These are phyloP conservation scores for Aureobasidium mangrovei DNA, from an alignment of 2,329 filamentous ascomycete genomes.

Conservation along the genomic window DNA sequence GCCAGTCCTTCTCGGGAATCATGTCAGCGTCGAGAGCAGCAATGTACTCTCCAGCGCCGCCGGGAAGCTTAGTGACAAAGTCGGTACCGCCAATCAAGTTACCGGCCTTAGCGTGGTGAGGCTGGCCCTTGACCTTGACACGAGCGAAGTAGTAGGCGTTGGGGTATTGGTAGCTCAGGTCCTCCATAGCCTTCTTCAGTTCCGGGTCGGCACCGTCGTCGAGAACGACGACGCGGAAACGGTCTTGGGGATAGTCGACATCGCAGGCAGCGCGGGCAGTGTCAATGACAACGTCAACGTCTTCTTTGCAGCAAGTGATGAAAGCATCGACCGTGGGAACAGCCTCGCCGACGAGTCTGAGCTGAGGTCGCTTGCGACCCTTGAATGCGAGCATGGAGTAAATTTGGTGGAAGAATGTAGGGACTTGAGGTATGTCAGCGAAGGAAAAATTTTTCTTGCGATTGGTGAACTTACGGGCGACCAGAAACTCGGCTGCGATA, in stretches of 20 bases:
- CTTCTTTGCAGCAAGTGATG: constrained; percentile 38
- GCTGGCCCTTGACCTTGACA: constrained; percentile 29
- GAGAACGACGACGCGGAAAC: constrained; percentile 31
- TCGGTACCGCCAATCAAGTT: constrained; percentile 51
- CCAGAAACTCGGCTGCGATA: constrained; percentile 12
- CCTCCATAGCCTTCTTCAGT: constrained; percentile 29
- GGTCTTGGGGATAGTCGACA: constrained; percentile 34
- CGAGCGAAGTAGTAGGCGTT: constrained; percentile 37
- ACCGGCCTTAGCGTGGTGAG: constrained; percentile 52
- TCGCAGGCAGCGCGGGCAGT: constrained; percentile 31
- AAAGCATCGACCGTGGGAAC: constrained; percentile 36
- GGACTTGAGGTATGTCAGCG: constrained; percentile 39
- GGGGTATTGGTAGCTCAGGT: constrained; percentile 28
- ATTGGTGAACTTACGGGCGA: constrained; percentile 4
- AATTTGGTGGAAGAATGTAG: constrained; percentile 75
- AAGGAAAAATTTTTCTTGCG: not conserved
- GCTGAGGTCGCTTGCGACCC: constrained; percentile 14
- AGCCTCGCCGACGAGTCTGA: constrained; percentile 20
- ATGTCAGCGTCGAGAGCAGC: constrained; percentile 60
- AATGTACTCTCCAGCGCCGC: constrained; percentile 31
- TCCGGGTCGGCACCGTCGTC: constrained; percentile 32
- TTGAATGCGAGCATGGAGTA: constrained; percentile 40
- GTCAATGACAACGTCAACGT: constrained; percentile 34
- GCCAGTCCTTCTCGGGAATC: constrained; percentile 55
- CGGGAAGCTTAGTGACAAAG: constrained; percentile 17